Percentiles rank a stretch among this genome's conserved stretches.
Conservation (phyloP, 441 rosid species). For the Codiaeum variegatum region DNA sequence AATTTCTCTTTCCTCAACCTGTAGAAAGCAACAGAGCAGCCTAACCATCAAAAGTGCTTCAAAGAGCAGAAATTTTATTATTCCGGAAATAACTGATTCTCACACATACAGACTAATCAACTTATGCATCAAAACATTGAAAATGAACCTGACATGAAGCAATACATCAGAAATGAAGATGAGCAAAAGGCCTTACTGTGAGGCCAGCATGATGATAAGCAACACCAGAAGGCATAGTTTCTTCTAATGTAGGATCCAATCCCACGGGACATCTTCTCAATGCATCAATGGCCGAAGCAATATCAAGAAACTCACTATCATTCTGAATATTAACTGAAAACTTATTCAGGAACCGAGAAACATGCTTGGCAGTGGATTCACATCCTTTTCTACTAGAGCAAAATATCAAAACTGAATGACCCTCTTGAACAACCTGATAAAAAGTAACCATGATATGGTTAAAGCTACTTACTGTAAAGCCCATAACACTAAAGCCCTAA, state of each 20-base stretch:
- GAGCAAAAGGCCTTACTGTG: constrained; percentile 52
- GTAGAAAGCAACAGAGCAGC: constrained; percentile 22
- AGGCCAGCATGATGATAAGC: constrained; percentile 99
- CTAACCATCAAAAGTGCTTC: constrained; percentile 4
- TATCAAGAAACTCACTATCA: constrained; percentile 59
- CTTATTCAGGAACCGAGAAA: constrained; percentile 71
- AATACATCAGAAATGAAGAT: constrained; percentile 21
- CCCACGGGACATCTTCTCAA: constrained; percentile 84
- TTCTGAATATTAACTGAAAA: constrained; percentile 40
- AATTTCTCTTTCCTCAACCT: constrained; percentile 98
- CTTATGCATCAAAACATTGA: neutral
- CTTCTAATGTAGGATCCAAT: constrained; percentile 85
- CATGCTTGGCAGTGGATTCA: constrained; percentile 93
- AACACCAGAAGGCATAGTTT: constrained; percentile 91
- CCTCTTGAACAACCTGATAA: constrained; percentile 90
- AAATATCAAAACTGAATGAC: constrained; percentile 88
- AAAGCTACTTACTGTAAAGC: neutral
- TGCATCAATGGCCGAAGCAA: constrained; percentile 72
- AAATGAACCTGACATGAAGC: neutral
- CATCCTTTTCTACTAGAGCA: constrained; percentile 99
- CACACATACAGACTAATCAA: neutral
- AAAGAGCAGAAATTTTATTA: neutral
- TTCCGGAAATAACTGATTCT: neutral
- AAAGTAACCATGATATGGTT: neutral
- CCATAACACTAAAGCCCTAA: neutral